A percentile compares a stretch with the other conserved stretches of the same genome.
Conservation (phyloP, 2,329 filamentous ascomycete genomes). For the Stemphylium beticola region DNA sequence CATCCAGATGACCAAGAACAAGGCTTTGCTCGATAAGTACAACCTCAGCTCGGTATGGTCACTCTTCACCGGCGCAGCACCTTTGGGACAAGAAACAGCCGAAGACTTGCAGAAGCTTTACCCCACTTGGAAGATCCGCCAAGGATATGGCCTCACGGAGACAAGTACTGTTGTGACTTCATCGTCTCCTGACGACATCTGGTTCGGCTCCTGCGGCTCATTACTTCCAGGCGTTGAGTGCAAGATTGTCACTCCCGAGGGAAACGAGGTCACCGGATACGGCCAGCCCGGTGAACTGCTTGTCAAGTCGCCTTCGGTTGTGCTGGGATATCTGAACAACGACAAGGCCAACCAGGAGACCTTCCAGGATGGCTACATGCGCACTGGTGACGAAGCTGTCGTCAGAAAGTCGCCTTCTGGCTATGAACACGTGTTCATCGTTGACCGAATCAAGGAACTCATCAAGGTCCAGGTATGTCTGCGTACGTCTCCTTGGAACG, state of each 20-base stretch:
- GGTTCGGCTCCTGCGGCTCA: constrained; percentile 74
- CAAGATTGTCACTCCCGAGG: constrained; percentile 71
- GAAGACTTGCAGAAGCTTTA: constrained; percentile 67
- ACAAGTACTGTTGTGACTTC: constrained; percentile 72
- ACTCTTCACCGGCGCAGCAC: constrained; percentile 79
- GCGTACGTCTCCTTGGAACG: background rate
- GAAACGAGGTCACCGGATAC: constrained; percentile 68
- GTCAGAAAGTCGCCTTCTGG: constrained; percentile 63
- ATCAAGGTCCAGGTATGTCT: constrained; percentile 76
- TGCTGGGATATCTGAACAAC: constrained; percentile 86
- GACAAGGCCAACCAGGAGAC: constrained; percentile 82
- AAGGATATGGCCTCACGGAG: constrained; percentile 82
- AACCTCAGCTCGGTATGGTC: constrained; percentile 71
- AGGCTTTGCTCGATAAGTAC: constrained; percentile 66
- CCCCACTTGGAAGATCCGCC: constrained; percentile 69
- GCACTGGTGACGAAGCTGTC: constrained; percentile 80
- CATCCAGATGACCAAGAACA: constrained; percentile 73
- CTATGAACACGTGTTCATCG: constrained; percentile 81
- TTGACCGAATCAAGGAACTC: constrained; percentile 80
- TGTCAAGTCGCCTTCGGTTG: constrained; percentile 69
- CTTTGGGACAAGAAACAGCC: constrained; percentile 74
- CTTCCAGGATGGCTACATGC: constrained; percentile 78
- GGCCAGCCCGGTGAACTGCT: constrained; percentile 75
- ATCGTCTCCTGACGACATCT: constrained; percentile 67
- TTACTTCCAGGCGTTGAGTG: constrained; percentile 69